These are phyloP conservation scores for Dicorynia guianensis DNA, from an alignment of 306 rosid species.

Conservation along the genomic window DNA sequence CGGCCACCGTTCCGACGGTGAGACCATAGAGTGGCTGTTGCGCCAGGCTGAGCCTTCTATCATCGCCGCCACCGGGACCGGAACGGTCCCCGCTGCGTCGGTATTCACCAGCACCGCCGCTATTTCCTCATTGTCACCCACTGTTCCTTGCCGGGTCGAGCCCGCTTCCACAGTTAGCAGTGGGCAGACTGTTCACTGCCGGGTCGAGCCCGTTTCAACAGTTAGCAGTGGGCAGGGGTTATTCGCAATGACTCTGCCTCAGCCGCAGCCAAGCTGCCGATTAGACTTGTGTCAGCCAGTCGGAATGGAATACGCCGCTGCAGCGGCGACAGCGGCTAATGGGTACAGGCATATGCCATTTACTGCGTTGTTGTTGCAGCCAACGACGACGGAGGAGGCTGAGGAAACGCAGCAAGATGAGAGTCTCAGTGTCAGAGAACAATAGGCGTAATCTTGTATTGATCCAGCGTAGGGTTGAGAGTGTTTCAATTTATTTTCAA, in stretches of 20 bases:
- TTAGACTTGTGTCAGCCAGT: conserved; percentile 65
- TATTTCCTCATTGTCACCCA: conserved; percentile 39
- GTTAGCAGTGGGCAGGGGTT: conserved; percentile 36
- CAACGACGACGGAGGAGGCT: conserved; percentile 52
- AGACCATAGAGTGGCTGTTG: conserved; percentile 96
- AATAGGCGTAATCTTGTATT: conserved; percentile 30
- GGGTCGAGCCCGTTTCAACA: no score
- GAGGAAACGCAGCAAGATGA: conserved; percentile 65
- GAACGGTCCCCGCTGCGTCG: conserved; percentile 63
- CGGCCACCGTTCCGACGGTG: conserved; percentile 97
- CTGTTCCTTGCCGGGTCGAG: conserved; percentile 53
- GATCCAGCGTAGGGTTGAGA: not conserved
- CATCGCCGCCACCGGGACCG: conserved; percentile 84
- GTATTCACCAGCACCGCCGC: conserved; percentile 51
- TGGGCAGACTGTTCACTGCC: not conserved
- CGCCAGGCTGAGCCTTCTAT: conserved; percentile 89
- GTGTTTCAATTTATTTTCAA: not conserved
- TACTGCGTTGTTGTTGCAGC: conserved; percentile 82
- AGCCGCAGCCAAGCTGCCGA: conserved; percentile 67
- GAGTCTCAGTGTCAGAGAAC: conserved; percentile 42
- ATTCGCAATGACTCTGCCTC: conserved; percentile 47
- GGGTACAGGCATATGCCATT: conserved; percentile 82
- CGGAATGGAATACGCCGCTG: conserved; percentile 54
- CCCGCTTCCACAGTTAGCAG: conserved; percentile 32
- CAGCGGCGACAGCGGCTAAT: conserved; percentile 31